Conservation (phyloP, 129 eudicot species). For the Artemisia tridentata region DNA sequence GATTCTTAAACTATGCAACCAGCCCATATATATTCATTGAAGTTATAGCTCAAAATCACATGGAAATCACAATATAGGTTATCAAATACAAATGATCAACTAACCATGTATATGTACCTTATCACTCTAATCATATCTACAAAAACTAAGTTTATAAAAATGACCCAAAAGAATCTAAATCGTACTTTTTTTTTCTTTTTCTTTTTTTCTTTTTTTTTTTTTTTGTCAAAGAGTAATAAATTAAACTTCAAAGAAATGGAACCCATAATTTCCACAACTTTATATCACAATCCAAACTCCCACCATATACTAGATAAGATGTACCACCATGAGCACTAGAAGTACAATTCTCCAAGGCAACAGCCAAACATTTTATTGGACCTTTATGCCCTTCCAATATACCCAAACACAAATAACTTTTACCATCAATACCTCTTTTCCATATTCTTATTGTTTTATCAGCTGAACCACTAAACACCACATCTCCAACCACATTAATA, state of each 20-base stretch:
- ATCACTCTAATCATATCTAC: no score
- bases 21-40: no score
- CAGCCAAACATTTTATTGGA: constrained; percentile 82
- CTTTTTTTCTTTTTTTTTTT: neutral
- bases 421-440: constrained; percentile 53
- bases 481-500: constrained; percentile 57
- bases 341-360: constrained; percentile 43
- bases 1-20: no score
- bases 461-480: constrained; percentile 90
- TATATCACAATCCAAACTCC: constrained; percentile 80
- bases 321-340: constrained; percentile 24
- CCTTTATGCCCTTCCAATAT: constrained; percentile 77
- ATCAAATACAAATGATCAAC: no score
- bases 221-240: neutral
- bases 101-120: no score
- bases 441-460: constrained; percentile 77
- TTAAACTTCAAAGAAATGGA: constrained; percentile 38
- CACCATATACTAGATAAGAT: constrained; percentile 62
- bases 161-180: no score
- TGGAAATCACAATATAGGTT: no score
- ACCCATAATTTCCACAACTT: constrained; percentile 72
- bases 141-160: no score
- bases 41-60: no score
- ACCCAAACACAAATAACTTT: constrained; percentile 63
- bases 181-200: no score